Conservation (phyloP, 2,329 filamentous ascomycete genomes). For the Cadophora sp. region DNA sequence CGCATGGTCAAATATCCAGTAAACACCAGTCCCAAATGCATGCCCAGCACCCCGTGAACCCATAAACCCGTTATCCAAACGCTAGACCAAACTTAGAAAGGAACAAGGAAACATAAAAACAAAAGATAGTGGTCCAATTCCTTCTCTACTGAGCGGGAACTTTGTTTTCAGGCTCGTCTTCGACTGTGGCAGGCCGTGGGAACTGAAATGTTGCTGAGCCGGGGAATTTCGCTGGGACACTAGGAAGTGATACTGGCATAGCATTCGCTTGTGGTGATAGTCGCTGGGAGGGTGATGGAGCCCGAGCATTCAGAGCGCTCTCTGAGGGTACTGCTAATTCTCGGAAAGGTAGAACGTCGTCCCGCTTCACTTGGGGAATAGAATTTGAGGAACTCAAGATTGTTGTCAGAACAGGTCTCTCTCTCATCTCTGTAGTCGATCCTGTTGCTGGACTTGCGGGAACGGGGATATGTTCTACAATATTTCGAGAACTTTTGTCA, state of each 20-base stretch:
- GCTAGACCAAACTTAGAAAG: conserved; percentile 10
- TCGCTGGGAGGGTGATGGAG: conserved; percentile 29
- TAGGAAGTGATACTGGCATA: conserved; percentile 34
- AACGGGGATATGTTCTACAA: conserved; percentile 40
- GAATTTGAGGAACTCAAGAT: conserved; percentile 39
- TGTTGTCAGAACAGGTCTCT: conserved; percentile 37
- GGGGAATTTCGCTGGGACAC: conserved; percentile 33
- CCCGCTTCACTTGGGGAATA: conserved; percentile 27
- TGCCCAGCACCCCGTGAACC: conserved; percentile 3
- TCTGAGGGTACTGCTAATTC: conserved; percentile 33
- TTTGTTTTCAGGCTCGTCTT: conserved; percentile 27
- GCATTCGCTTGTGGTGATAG: conserved; percentile 34
- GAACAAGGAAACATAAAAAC: conserved; percentile 1
- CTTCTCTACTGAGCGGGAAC: conserved; percentile 3
- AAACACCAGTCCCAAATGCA: conserved; percentile 23
- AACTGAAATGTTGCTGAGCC: conserved; percentile 62
- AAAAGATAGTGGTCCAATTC: neutral
- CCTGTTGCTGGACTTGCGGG: conserved; percentile 25
- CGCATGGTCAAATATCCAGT: conserved; percentile 7
- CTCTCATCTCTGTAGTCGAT: conserved; percentile 31
- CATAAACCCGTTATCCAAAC: conserved; percentile 5
- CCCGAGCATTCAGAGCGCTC: conserved; percentile 28
- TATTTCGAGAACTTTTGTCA: conserved; percentile 31
- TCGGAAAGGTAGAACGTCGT: conserved; percentile 25
- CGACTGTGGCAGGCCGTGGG: conserved; percentile 45